Evolutionary conservation across 176 grass and related monocot genomes (phyloP).

Genomic region (Sorghum bicolor): Sorghum_bicolor_NCBIv3 NC_012870.2:58859001-58859500

Average conservation of each 20-base stretch:
- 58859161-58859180: conserved; percentile 46
- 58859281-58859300: conserved; percentile 60
- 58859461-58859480: conserved; percentile 45
- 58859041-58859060: neutral
- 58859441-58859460: conserved; percentile 71
- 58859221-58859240: conserved; percentile 99
- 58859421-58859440: conserved; percentile 82
- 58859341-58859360: conserved; percentile 21
- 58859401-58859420: conserved; percentile 68
- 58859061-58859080: neutral
- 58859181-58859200: conserved; percentile 54
- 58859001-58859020: neutral
- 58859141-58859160: conserved; percentile 58
- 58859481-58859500: conserved; percentile 34
- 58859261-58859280: conserved; percentile 81
- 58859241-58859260: conserved; percentile 79
- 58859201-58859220: conserved; percentile 86
- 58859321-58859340: conserved; percentile 64
- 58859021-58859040: neutral
- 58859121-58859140: conserved; percentile 75
- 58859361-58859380: conserved; percentile 48
- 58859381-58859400: conserved; percentile 71
- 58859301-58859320: conserved; percentile 73
- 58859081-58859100: neutral
- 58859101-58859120: conserved; percentile 4